Percentiles rank a stretch among this genome's conserved stretches.
These are phyloP conservation scores for Sporothrix globosa DNA, from an alignment of 2,329 filamentous ascomycete species.

Conservation along the genomic window DNA sequence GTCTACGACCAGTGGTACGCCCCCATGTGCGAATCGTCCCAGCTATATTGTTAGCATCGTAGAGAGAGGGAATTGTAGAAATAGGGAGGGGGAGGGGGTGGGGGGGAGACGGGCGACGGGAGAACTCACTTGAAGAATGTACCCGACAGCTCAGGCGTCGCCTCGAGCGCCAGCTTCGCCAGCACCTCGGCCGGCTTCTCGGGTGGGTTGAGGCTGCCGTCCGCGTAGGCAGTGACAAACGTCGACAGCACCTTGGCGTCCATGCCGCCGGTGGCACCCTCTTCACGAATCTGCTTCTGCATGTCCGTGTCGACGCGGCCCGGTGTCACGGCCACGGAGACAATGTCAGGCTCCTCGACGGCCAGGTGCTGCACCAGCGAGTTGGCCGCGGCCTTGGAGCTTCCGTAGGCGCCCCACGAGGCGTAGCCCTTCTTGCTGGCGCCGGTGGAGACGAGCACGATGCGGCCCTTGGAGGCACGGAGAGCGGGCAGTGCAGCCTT, in stretches of 20 bases:
- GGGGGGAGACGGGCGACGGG: too few species aligned
- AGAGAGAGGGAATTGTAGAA: background rate
- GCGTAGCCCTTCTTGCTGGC: conserved; percentile 68
- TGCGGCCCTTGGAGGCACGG: conserved; percentile 67
- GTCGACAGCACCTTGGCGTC: conserved; percentile 60
- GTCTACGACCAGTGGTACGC: conserved; percentile 43
- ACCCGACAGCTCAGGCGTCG: conserved; percentile 70
- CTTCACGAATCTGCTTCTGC: conserved; percentile 78
- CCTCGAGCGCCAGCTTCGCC: conserved; percentile 71
- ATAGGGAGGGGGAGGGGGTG: background rate
- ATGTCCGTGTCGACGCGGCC: conserved; percentile 88
- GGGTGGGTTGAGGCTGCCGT: conserved; percentile 73
- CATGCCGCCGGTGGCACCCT: conserved; percentile 54
- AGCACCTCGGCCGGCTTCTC: conserved; percentile 87
- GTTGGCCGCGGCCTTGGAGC: conserved; percentile 81
- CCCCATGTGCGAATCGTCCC: conserved; percentile 57
- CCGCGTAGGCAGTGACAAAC: conserved; percentile 71
- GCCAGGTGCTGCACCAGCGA: conserved; percentile 74
- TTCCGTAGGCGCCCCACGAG: conserved; percentile 80
- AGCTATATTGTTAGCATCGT: conserved; percentile 45
- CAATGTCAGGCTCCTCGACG: conserved; percentile 76
- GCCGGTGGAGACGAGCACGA: conserved; percentile 80
- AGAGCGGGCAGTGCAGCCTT: conserved; percentile 72
- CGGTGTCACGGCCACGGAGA: conserved; percentile 71
- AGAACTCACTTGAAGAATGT: conserved; percentile 69